phyloP scores from a whole-genome alignment of 345 rosid genomes.

The Microthlaspi erraticum region DNA sequence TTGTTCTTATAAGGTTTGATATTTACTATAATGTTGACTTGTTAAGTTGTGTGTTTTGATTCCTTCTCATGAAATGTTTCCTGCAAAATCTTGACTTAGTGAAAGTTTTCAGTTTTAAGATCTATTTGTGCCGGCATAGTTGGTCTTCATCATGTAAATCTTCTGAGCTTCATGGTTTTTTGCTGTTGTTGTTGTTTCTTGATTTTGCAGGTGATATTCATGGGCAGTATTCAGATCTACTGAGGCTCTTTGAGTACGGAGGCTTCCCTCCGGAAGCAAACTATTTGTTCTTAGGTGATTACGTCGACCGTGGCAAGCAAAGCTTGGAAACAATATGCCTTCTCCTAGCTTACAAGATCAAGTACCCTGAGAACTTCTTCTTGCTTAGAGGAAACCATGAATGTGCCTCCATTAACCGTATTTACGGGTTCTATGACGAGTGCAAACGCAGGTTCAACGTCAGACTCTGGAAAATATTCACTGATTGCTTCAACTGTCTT shows the following conservation, averaged over 20 bases:
- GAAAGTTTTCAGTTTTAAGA: neutral
- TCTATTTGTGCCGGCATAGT: slow-evolving; percentile 7
- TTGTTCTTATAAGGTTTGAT: slow-evolving; percentile 9
- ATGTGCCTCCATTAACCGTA: slow-evolving; percentile 85
- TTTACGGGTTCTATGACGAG: slow-evolving; percentile 93
- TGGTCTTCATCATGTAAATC: neutral
- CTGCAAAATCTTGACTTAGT: slow-evolving; percentile 7
- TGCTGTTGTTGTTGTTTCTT: neutral
- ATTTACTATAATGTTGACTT: slow-evolving; percentile 29
- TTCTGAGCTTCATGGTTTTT: neutral
- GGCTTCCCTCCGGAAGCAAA: slow-evolving; percentile 89
- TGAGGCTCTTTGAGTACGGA: slow-evolving; percentile 90
- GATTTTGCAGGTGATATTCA: slow-evolving; percentile 80
- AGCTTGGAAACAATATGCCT: slow-evolving; percentile 95
- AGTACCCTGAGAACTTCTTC: slow-evolving; percentile 90
- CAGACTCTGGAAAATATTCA: slow-evolving; percentile 77
- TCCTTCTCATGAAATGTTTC: slow-evolving; percentile 19
- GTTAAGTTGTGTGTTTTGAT: neutral
- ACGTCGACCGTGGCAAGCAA: slow-evolving; percentile 98
- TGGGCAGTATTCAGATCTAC: slow-evolving; percentile 85
- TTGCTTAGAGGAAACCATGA: slow-evolving; percentile 88
- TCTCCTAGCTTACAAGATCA: slow-evolving; percentile 85
- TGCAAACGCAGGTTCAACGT: slow-evolving; percentile 88
- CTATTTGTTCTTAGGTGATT: slow-evolving; percentile 87
- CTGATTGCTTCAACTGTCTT: slow-evolving; percentile 92